Base-by-base conservation (phyloP, 1,284 basidiomycete species). In the Phellinidium pouzarii region DNA sequence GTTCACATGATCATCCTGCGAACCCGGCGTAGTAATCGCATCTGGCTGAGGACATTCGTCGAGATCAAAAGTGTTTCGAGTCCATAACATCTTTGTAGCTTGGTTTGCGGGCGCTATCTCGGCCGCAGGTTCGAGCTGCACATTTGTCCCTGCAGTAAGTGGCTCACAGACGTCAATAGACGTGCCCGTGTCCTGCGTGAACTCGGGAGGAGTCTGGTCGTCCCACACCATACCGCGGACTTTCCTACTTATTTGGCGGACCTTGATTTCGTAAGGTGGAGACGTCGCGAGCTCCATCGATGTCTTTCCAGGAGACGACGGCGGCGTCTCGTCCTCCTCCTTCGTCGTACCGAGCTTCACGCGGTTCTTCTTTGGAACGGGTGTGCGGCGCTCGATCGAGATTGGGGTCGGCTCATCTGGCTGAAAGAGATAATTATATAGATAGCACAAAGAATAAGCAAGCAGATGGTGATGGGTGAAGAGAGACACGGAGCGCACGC, bases 191-290 rank as follows among this genome's bases (percentile, higher is more conserved):
- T 55, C 48, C 44, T 50, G 48, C 4, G 48, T 25, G 40, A 34
- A 25, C 41, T 48, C 54, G 45, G 49, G 27, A 66, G 66, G 54
- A 70, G 70, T 61, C 67, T 68, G 56, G 76, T 80, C 65, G 74
- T 75, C 82, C 61, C 84, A 86, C 60, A 70, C 79, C 59, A 87
- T 74, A 63, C 87, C 84, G 64, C 86, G 84, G 22, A 87, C 84
- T 31, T 83, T 82, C 60, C 80, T 81, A 58, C 83, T 87, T 62
- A 87, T 86, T 67, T 86, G 83, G 44, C 82, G 77, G 53, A 85
- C 81, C 69, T 80, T 80, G 56, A 80, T 76, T 67, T 88, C 84
- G 57, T 81, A 77, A 2, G 80, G 82, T 1, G 85, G 86, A 19
- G 86, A 87, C 36, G 72, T 74, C 49, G 72, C 72, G 46, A 75